Evolutionary conservation across 768 basidiomycete species (phyloP).

Genomic region (Amanita pallidorosea): DNA sequence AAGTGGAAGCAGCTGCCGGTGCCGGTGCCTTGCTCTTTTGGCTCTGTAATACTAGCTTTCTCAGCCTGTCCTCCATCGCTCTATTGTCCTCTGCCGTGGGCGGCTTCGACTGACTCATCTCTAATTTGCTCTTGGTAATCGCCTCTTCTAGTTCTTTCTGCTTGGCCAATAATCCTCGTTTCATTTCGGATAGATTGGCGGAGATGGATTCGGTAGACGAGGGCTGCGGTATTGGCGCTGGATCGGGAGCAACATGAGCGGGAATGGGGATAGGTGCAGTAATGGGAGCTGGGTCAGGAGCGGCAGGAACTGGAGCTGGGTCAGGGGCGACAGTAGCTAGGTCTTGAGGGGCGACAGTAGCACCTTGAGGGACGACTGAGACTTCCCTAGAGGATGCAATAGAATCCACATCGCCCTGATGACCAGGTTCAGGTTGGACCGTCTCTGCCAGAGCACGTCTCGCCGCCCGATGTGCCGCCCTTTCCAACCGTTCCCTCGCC

Average conservation of each 20-base stretch:
- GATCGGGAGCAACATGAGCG: neutral
- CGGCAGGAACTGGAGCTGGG: neutral
- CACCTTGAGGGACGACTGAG: neutral
- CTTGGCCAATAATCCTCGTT: conserved; percentile 26
- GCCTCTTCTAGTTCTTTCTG: conserved; percentile 35
- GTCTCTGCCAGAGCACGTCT: neutral
- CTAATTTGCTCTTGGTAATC: conserved; percentile 25
- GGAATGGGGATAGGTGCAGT: neutral
- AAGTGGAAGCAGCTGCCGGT: neutral
- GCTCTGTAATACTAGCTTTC: conserved; percentile 29
- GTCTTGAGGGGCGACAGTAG: neutral
- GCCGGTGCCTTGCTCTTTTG: conserved; percentile 16
- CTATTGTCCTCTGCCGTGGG: conserved; percentile 15
- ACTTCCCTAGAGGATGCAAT: conserved; percentile 1
- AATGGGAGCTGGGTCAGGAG: neutral
- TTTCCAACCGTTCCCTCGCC: conserved; percentile 10
- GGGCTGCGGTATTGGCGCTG: conserved; percentile 20
- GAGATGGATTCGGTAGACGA: conserved; percentile 27
- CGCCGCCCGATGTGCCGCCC: neutral
- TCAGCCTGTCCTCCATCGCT: conserved; percentile 30
- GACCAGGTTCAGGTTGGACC: neutral
- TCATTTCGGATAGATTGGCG: conserved; percentile 25
- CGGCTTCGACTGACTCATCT: conserved; percentile 16
- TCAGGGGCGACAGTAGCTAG: neutral
- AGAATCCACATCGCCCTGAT: neutral